Base-by-base conservation (phyloP, 371 early-diverging fungal species). In the Dichotomocladium elegans region DNA sequence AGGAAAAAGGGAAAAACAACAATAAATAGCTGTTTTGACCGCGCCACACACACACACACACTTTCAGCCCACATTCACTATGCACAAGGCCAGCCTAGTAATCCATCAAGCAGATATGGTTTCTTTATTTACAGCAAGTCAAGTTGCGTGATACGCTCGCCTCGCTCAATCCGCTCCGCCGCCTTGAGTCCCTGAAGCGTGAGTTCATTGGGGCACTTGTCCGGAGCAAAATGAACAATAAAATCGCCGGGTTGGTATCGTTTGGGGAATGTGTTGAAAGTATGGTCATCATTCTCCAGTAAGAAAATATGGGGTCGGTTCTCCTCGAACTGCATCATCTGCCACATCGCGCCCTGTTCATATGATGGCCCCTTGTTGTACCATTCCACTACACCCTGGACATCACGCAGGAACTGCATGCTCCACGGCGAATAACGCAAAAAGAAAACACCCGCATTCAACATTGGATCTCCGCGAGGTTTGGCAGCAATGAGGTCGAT, bases 341-440 rank as follows among this genome's bases (percentile, higher is more conserved):
- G 73, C 79, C 81, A 80, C 70, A 86, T 82, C 12, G 86, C 86
- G 11, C 74, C 71, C 51, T 83, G 84, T 48, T 83, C 86, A 54
- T 72, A 82, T 30, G 72, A 70, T 12, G 76, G 68, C 3, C 58
- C 58, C 47, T 64, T 48, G 24, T 61, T 66, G 49, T 74, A 83
- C 71, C 80, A 81, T 9, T 64, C 65, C 6, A 50, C 66, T 7
- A 64, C 61, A 7, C 47, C 57, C 54, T 86, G 83, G 1, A 81
- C 71, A 12, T 70, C 72, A 5, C 73, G 72, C 30, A 82, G 58
- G 58, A 82, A 86, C 12, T 66, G 55, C 44, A 58, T 65, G 41
- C 79, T 67, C 86, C 82, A 82, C 1, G 69, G 70, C 19, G 83
- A 76, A 53, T 83, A 83, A 55, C 79, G 74, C 54, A 85, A 66